Conservation (phyloP, 768 basidiomycete species). For the Sporobolomyces pararoseus region DNA sequence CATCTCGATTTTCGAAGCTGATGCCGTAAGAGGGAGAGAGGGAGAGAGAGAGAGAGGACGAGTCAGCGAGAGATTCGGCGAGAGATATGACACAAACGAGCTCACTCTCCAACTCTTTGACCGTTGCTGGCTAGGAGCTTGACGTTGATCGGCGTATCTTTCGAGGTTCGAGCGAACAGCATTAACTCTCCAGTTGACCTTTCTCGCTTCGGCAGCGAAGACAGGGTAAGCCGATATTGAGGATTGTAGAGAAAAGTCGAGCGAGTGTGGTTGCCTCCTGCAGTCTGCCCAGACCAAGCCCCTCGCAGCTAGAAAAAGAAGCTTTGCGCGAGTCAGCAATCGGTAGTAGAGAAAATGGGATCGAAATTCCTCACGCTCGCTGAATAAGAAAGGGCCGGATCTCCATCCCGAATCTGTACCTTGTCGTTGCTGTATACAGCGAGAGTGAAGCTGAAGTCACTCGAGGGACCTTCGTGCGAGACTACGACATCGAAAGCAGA, state of each 20-base stretch:
- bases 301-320: constrained; percentile 52
- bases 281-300: constrained; percentile 62
- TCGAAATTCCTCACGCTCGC: constrained; percentile 38
- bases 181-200: constrained; percentile 50
- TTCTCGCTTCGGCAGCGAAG: constrained; percentile 44
- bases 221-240: constrained; percentile 69
- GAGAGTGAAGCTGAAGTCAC: constrained; percentile 66
- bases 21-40: constrained; percentile 47
- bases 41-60: too few relatives aligned
- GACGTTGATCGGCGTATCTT: constrained; percentile 69
- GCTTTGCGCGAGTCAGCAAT: neutral
- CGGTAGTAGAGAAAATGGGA: neutral
- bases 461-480: constrained; percentile 65
- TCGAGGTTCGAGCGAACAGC: constrained; percentile 56
- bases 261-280: constrained; percentile 77
- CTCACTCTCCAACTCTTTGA: constrained; percentile 69
- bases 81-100: constrained; percentile 24
- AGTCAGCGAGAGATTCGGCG: too few relatives aligned
- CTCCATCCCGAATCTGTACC: constrained; percentile 45
- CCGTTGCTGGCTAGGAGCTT: constrained; percentile 72
- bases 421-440: constrained; percentile 57
- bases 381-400: constrained; percentile 44
- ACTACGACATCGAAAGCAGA: constrained; percentile 57
- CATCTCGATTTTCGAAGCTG: constrained; percentile 60
- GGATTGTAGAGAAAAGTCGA: constrained; percentile 86